Evolutionary conservation across 192 early-diverging fungal species (phyloP), one percentile per base, ranked within the genome.

Genomic region (Geosiphon pyriformis): DNA sequence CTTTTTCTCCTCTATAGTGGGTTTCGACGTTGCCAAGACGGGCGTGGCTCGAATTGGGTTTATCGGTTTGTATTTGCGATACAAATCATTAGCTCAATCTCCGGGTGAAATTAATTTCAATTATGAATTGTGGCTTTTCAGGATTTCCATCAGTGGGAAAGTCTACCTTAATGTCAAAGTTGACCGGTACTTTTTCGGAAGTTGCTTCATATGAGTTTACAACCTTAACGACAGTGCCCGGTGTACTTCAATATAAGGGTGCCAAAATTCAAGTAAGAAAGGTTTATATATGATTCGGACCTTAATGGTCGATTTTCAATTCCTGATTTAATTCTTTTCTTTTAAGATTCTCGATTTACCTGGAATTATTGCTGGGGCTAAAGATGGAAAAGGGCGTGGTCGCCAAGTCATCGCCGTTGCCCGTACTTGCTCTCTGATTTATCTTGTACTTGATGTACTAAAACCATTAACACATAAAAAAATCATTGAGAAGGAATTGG

Each of bases 261-360:
- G 96, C 96, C 4, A 97, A 98, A 76, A 85, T 98, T 76, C 96
- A 98, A n/a, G n/a, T n/a, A n/a, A n/a, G n/a, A n/a, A n/a, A n/a
- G n/a, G n/a, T n/a, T n/a, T n/a, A n/a, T n/a, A n/a, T n/a, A n/a
- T n/a, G n/a, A n/a, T n/a, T n/a, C n/a, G n/a, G n/a, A n/a, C n/a
- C n/a, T n/a, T n/a, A n/a, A n/a, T n/a, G n/a, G n/a, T n/a, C n/a
- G n/a, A n/a, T n/a, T n/a, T n/a, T n/a, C n/a, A n/a, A n/a, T n/a
- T n/a, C n/a, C n/a, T n/a, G n/a, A n/a, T n/a, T n/a, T n/a, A n/a
- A n/a, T n/a, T n/a, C n/a, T n/a, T n/a, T n/a, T n/a, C n/a, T n/a
- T n/a, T n/a, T n/a, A n/a, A n/a, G 82, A 94, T 98, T 75, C 86
- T 98, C 34, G 96, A 98, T 91, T 83, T 98, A 73, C 94, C 94